Evolutionary conservation across 2,329 filamentous ascomycete species (phyloP).

Genomic region (Colletotrichum liriopes): DNA sequence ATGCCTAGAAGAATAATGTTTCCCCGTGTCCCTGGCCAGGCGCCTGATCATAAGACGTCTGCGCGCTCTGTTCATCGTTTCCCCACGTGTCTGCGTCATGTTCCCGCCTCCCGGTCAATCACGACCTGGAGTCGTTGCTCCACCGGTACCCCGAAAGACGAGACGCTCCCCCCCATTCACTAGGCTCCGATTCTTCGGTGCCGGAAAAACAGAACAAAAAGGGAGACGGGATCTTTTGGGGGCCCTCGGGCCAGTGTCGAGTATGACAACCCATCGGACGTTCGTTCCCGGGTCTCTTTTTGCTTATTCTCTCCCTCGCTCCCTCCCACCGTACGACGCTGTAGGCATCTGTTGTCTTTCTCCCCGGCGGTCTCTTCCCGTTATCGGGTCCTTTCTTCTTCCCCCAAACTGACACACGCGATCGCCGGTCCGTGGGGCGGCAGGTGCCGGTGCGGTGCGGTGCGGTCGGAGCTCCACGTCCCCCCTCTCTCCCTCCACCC

Average conservation of each 20-base stretch:
- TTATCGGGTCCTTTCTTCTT: not conserved
- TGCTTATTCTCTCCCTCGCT: not conserved
- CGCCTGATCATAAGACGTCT: not conserved
- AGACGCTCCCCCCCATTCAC: not conserved
- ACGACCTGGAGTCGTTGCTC: not conserved
- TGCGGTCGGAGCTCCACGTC: not conserved
- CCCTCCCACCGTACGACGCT: not conserved
- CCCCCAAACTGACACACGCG: slow-evolving; percentile 11
- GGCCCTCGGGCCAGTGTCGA: not conserved
- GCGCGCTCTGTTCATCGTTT: not conserved
- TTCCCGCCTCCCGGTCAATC: not conserved
- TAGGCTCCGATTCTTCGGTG: not conserved
- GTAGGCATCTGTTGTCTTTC: not conserved
- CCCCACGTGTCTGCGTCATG: slow-evolving; percentile 8
- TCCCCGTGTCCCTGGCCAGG: not conserved
- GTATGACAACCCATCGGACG: not conserved
- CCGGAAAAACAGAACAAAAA: not conserved
- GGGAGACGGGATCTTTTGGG: too few relatives aligned
- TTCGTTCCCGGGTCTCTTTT: not conserved
- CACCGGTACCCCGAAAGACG: not conserved
- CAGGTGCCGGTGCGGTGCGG: not conserved
- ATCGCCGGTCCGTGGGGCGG: slow-evolving; percentile 32
- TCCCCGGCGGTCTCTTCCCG: not conserved
- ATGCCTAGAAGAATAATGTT: slow-evolving; percentile 1
- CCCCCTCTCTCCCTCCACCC: not conserved